Base-by-base conservation (phyloP, 495 filamentous ascomycete species). In the Penicillium tannophilum region DNA sequence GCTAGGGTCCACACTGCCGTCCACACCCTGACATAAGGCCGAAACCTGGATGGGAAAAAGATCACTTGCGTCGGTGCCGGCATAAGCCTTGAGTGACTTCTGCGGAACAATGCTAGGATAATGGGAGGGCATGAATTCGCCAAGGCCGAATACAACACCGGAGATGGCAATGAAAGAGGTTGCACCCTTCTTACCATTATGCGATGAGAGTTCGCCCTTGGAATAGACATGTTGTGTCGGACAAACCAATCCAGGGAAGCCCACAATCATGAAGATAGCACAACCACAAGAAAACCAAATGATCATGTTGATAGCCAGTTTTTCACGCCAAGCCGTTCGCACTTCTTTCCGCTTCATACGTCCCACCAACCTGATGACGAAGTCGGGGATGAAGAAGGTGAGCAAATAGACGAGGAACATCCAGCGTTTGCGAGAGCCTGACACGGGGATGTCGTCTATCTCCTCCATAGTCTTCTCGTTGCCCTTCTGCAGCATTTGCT, bases 31-130 rank as follows among this genome's bases (percentile, higher is more conserved):
- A 73, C 94, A 99, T 39, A 98, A 79, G 36, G 93, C 91, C 4
- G 90, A 95, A 16, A 98, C 94, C 69, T 99, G 94, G 12, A 99
- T 81, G 0, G 94, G 94, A 76, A 99, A 99, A 14, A 99, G 80
- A 44, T 82, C 79, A 17, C 92, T 93, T 47, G 92, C 91, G 64
- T 98, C 94, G 17, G 84, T 67, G 43, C 94, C 94, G 49, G 88
- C 92, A 65, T 98, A 99, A 57, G 87, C 85, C 56, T 87, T 77
- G 47, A 97, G 71, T 6, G 80, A 69, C 55, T 86, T 84, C 33
- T 83, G 64, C 2, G 86, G 83, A 45, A 98, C 82, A 57, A 92
- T 83, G 57, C 75, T 79, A 1, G 90, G 94, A 67, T 96, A 96
- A 67, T 98, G 94, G n/a, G 68, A 71, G 2, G 87, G 85, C 26